Evolutionary conservation across 148 eudicot species (phyloP).

Genomic region (Diospyros lotus): DNA sequence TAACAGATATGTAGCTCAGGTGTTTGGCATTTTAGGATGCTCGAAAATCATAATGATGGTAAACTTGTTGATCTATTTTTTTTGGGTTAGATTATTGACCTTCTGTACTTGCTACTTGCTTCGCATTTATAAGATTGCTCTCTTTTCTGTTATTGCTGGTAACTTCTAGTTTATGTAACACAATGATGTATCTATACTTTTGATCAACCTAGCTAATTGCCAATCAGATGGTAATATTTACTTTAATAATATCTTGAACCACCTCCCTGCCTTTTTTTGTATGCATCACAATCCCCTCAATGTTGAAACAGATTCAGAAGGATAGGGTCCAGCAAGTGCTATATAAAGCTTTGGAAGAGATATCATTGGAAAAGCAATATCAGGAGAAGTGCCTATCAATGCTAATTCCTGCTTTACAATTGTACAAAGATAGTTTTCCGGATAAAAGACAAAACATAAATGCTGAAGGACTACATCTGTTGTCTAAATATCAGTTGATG

Average conservation of each 20-base stretch:
- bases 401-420: conserved; percentile 55
- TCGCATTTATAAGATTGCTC: neutral
- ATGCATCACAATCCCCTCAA: neutral
- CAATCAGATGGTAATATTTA: neutral
- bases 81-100: neutral
- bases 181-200: neutral
- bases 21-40: neutral
- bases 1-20: neutral
- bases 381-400: conserved; percentile 69
- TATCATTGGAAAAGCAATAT: conserved; percentile 60
- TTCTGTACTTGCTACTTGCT: no score
- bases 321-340: conserved; percentile 53
- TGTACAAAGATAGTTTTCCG: conserved; percentile 30
- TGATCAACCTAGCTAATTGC: neutral
- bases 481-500: conserved; percentile 66
- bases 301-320: conserved; percentile 48
- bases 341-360: conserved; percentile 72
- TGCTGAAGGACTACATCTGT: conserved; percentile 36
- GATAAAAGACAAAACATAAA: conserved; percentile 31
- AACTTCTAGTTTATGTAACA: neutral
- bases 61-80: neutral
- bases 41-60: neutral
- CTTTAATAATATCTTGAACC: neutral
- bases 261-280: no score
- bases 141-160: neutral